Evolutionary conservation across 2,329 filamentous ascomycete genomes (phyloP).

Genomic region (Diaporthe citri): DNA sequence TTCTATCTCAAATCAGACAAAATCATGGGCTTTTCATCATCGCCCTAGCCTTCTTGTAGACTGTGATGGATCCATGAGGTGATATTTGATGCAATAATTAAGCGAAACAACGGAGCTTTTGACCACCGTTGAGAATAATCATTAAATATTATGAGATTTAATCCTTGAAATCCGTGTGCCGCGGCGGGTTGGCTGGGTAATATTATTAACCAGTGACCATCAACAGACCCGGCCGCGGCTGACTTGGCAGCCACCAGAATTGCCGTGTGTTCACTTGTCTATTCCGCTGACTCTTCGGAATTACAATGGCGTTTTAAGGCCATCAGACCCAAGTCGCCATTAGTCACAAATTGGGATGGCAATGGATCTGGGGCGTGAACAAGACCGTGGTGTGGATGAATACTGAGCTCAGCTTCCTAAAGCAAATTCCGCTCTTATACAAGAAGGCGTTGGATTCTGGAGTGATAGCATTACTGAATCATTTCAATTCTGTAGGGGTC

Average conservation of each 20-base stretch:
- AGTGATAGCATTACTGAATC: rapidly evolving
- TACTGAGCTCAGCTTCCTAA: no score
- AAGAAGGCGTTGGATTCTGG: no score
- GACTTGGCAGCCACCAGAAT: no score
- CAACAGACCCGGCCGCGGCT: not conserved
- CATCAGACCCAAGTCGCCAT: not conserved
- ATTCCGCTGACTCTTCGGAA: not conserved
- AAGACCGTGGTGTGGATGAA: not conserved
- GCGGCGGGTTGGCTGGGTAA: no score
- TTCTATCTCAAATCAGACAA: not conserved
- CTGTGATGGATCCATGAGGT: not conserved
- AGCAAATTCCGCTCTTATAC: no score
- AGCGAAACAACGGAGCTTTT: not conserved
- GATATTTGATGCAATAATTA: no score
- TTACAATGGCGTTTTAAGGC: not conserved
- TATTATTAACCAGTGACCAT: not conserved
- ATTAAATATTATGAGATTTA: not conserved
- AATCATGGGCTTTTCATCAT: not conserved
- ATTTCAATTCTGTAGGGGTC: no score
- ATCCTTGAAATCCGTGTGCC: no score
- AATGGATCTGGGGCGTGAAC: not conserved
- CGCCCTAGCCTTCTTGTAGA: not conserved
- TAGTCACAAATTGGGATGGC: no score
- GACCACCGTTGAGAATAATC: not conserved
- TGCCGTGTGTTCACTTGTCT: not conserved